phyloP scores from a whole-genome alignment of 768 basidiomycete species.

The Mycena vitilis region DNA sequence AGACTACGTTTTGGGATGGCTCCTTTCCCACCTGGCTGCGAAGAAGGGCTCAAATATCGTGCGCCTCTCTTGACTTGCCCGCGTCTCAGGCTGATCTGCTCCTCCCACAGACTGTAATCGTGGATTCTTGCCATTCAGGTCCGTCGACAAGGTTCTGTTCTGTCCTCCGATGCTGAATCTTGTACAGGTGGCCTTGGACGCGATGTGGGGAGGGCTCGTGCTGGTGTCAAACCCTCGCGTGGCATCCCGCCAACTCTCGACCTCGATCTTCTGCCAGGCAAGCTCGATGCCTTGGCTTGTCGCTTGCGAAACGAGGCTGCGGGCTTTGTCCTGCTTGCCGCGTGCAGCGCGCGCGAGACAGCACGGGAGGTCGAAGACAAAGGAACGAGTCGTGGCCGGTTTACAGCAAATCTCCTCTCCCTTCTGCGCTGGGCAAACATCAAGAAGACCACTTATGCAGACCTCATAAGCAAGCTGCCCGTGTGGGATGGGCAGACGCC shows the following conservation, averaged over 20 bases:
- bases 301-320: not conserved
- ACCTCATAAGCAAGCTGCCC: not conserved
- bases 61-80: not conserved
- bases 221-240: not conserved
- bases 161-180: not conserved
- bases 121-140: conserved; percentile 1
- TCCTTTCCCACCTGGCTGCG: not conserved
- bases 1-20: not conserved
- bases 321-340: not conserved
- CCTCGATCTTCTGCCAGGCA: not conserved
- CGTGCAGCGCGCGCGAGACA: not conserved
- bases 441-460: not conserved
- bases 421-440: not conserved
- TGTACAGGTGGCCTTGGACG: not conserved
- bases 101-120: not conserved
- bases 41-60: not conserved
- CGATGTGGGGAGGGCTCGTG: not conserved
- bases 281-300: not conserved
- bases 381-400: not conserved
- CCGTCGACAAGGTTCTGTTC: not conserved
- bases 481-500: not conserved
- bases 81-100: not conserved
- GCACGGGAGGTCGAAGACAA: not conserved
- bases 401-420: not conserved
- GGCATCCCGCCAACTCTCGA: not conserved